phyloP scores from a whole-genome alignment of 1,139 yeast genomes.

The Debaryomycetaceae sp. region DNA sequence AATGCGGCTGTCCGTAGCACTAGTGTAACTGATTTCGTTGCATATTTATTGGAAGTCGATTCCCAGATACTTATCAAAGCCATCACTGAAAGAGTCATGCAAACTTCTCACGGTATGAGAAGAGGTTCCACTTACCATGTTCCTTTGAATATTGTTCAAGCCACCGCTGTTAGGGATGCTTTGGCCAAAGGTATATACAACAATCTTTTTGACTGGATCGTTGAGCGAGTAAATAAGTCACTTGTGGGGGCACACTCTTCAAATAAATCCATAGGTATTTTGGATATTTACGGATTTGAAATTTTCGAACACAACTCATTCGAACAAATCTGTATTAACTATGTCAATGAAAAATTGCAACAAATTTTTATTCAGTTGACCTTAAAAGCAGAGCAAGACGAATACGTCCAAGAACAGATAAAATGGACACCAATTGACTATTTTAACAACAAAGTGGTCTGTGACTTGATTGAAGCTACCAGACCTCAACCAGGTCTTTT shows the following conservation, averaged over 20 bases:
- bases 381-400: slow-evolving; percentile 95
- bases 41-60: slow-evolving; percentile 83
- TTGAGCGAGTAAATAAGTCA: slow-evolving; percentile 84
- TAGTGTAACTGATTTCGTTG: slow-evolving; percentile 90
- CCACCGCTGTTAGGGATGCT: slow-evolving; percentile 92
- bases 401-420: slow-evolving; percentile 91
- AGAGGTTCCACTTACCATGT: slow-evolving; percentile 94
- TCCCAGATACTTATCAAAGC: slow-evolving; percentile 64
- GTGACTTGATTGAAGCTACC: slow-evolving; percentile 91
- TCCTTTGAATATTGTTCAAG: slow-evolving; percentile 89
- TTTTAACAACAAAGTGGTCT: slow-evolving; percentile 93
- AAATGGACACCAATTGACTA: slow-evolving; percentile 98
- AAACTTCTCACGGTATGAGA: slow-evolving; percentile 83
- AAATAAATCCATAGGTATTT: slow-evolving; percentile 76
- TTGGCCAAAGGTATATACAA: slow-evolving; percentile 92
- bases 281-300: slow-evolving; percentile 98
- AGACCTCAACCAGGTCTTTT: slow-evolving; percentile 93
- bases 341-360: slow-evolving; percentile 94
- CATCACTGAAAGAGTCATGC: slow-evolving; percentile 77
- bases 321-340: slow-evolving; percentile 95
- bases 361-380: slow-evolving; percentile 96
- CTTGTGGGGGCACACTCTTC: slow-evolving; percentile 39
- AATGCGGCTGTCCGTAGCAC: slow-evolving; percentile 79
- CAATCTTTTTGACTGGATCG: slow-evolving; percentile 95
- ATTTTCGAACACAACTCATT: slow-evolving; percentile 95